Evolutionary conservation across 1,284 basidiomycete species (phyloP), one percentile per base, ranked within the genome.

Genomic region (Sphagnurus paluster): DNA sequence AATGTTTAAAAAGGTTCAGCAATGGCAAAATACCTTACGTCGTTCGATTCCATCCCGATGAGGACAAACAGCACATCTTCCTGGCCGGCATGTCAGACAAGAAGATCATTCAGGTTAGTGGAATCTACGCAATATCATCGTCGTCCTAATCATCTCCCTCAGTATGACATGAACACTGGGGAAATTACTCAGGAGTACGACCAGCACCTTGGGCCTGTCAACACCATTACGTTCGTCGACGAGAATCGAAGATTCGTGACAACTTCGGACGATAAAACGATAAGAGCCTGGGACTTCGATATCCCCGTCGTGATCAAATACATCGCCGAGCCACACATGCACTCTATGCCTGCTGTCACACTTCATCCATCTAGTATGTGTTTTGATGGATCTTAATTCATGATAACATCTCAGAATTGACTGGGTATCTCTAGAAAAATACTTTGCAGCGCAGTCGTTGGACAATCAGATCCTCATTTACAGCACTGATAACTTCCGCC

Each of bases 261-360:
- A 2, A 98, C 97, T 6, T 98, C 94, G 11, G 97, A 99, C 67
- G 97, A 99, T 74, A 99, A 99, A 75, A 98, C 94, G 5, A 97
- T 99, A 62, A 88, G 97, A 42, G 96, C 93, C 14, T 99, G 97
- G 97, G 93, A 96, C 66, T 96, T 89, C 65, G 94, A 98, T 69
- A 98, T 98, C 54, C 95, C 95, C 4, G 95, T 99, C 20, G 94
- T 98, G 48, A 98, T 99, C 79, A 99, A 99, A 69, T 97, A 98
- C 68, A 98, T 99, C 52, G 95, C 97, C 24, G 97, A 99, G 67
- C 97, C 97, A 7, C 87, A 93, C 63, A 99, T 99, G 97, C 95
- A 99, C 70, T 97, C 93, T 26, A 98, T 99, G 95, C 97, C 97
- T 9, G 90, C 96, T 13, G 95, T 98, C 29, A 92, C 93, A 7